Base-by-base conservation (phyloP, 2,329 filamentous ascomycete species). In the Sphaceloma murrayae region DNA sequence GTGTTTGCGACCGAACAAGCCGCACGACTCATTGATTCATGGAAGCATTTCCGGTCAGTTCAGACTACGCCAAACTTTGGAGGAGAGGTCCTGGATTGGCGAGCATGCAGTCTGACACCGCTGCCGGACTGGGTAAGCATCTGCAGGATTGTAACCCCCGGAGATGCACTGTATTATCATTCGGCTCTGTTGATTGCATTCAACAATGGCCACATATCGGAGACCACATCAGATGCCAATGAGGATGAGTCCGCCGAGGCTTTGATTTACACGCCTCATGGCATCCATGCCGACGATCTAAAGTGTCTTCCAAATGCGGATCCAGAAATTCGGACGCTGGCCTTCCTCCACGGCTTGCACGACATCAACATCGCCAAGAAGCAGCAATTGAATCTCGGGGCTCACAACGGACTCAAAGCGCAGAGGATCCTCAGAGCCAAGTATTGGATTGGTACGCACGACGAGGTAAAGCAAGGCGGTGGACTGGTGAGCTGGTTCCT, bases 401-500 rank as follows among this genome's bases (percentile, higher is more conserved):
- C 70, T 0, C 64, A 73, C 47, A 82, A 81, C 53, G 78, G 74
- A 0, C 58, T 80, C 11, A 64, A 71, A 46, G 73, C 74, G 2
- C 75, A 75, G 47, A 59, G 66, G 11, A 58, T 69, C 3, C 58
- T 74, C 21, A 62, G 66, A 2, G 73, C 75, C 0, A 70, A 65
- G 51, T 82, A 81, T 53, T 82, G 78, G 78, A 60, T 82, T 13
- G 70, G 69, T 0, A 82, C 78, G 18, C 78, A 82, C 52, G 77
- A 80, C 51, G 78, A 81, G 57, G 62, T 73, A 3, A 81, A 81
- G 58, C 68, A 59, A 43, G 77, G 75, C 0, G 68, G 67, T 0
- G 77, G 77, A 0, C 52, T 80, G 4, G 69, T 81, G 7, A 68
- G 59, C 1, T 70, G 63, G 62, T 73, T 61, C 59, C 62, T 73